These are phyloP conservation scores for Ogataea corticis DNA, from an alignment of 805 yeast genomes.

Conservation along the genomic window DNA sequence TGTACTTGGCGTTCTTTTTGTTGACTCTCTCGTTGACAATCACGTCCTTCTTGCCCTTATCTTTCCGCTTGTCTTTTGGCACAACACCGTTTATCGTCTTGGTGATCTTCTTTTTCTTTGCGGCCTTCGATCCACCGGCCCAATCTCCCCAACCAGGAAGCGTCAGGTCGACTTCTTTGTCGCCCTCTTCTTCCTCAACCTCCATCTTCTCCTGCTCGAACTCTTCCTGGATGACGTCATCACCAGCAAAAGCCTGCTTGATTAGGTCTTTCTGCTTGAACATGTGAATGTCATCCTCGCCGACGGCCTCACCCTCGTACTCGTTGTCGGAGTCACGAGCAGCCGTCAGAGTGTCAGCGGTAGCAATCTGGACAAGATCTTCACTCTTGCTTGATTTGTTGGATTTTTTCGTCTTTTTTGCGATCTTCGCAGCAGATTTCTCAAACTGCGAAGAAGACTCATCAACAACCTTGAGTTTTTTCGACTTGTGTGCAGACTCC, in stretches of 20 bases:
- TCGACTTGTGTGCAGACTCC: slow-evolving; percentile 35
- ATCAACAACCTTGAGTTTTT: slow-evolving; percentile 49
- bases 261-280: slow-evolving; percentile 82
- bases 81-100: slow-evolving; percentile 79
- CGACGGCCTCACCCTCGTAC: slow-evolving; percentile 45
- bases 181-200: slow-evolving; percentile 74
- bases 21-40: slow-evolving; percentile 86
- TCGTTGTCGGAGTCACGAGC: slow-evolving; percentile 36
- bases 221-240: slow-evolving; percentile 75
- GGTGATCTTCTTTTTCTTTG: slow-evolving; percentile 54
- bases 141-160: slow-evolving; percentile 98
- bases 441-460: slow-evolving; percentile 48
- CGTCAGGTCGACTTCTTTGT: slow-evolving; percentile 79
- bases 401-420: slow-evolving; percentile 30
- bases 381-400: slow-evolving; percentile 39
- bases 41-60: slow-evolving; percentile 73
- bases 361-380: slow-evolving; percentile 44
- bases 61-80: slow-evolving; percentile 69
- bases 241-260: slow-evolving; percentile 95
- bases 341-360: slow-evolving; percentile 51
- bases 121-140: slow-evolving; percentile 67
- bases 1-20: slow-evolving; percentile 83
- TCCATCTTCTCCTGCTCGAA: slow-evolving; percentile 76
- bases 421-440: slow-evolving; percentile 48
- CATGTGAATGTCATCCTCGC: slow-evolving; percentile 45